phyloP scores from a whole-genome alignment of 768 basidiomycete species.

The Naganishia onofrii region DNA sequence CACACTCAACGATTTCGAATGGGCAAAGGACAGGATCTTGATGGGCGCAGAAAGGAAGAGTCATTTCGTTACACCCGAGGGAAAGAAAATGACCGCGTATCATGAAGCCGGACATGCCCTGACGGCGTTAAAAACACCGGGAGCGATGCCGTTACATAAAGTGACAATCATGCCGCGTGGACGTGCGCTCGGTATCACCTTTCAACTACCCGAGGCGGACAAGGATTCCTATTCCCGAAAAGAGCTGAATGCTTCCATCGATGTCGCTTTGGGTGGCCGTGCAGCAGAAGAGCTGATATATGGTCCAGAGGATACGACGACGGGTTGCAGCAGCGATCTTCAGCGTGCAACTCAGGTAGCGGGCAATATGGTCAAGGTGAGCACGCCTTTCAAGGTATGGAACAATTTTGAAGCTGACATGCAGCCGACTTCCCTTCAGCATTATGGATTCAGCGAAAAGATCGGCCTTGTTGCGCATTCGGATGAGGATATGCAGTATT shows the following conservation, averaged over 20 bases:
- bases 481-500: conserved; percentile 65
- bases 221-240: conserved; percentile 51
- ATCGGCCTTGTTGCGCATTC: conserved; percentile 73
- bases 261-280: conserved; percentile 90
- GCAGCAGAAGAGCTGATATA: conserved; percentile 93
- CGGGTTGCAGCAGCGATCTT: conserved; percentile 88
- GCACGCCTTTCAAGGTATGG: conserved; percentile 34
- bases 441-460: conserved; percentile 53
- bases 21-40: conserved; percentile 95
- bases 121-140: conserved; percentile 89
- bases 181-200: conserved; percentile 70
- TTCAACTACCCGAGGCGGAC: conserved; percentile 54
- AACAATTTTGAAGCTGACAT: neutral
- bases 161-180: conserved; percentile 94
- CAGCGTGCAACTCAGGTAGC: conserved; percentile 74
- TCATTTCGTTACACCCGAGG: conserved; percentile 79
- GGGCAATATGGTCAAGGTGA: conserved; percentile 81
- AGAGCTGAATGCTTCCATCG: conserved; percentile 61
- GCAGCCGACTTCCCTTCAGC: conserved; percentile 28
- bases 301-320: conserved; percentile 80
- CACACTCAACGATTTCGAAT: conserved; percentile 69
- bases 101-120: conserved; percentile 92
- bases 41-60: conserved; percentile 96
- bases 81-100: conserved; percentile 86
- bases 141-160: conserved; percentile 95